phyloP scores from a whole-genome alignment of 495 filamentous ascomycete genomes.

The Annulohypoxylon stygium region DNA sequence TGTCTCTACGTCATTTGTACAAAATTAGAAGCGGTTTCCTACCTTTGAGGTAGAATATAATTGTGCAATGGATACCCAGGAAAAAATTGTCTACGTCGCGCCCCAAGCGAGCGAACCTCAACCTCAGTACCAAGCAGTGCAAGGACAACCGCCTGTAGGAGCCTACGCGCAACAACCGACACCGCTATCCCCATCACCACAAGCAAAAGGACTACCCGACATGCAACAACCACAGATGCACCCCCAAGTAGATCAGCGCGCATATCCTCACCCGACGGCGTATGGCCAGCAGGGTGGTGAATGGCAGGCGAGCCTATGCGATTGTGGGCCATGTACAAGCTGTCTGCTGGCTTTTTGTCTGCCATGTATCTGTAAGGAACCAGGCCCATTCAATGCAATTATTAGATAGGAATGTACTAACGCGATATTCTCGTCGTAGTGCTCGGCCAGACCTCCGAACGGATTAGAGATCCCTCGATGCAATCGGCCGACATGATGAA shows the following conservation, averaged over 20 bases:
- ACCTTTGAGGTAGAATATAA: neutral
- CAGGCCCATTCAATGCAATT: neutral
- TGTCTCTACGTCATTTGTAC: neutral
- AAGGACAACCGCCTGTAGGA: slow-evolving; percentile 27
- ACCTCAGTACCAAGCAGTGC: slow-evolving; percentile 30
- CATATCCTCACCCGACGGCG: slow-evolving; percentile 15
- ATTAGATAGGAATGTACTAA: slow-evolving; percentile 1
- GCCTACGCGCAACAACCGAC: slow-evolving; percentile 10
- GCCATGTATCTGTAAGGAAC: slow-evolving; percentile 61
- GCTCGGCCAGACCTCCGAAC: slow-evolving; percentile 64
- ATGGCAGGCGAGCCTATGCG: slow-evolving; percentile 56
- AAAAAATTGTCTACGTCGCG: slow-evolving; percentile 33
- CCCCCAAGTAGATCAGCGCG: neutral
- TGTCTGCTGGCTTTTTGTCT: slow-evolving; percentile 62
- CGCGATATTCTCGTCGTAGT: slow-evolving; percentile 20
- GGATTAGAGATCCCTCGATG: slow-evolving; percentile 61
- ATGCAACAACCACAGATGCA: slow-evolving; percentile 4
- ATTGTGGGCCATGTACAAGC: slow-evolving; percentile 53
- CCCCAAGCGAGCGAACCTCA: slow-evolving; percentile 30
- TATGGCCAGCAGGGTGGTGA: slow-evolving; percentile 43
- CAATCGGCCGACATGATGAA: slow-evolving; percentile 58
- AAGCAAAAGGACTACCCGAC: neutral
- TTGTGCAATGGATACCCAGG: slow-evolving; percentile 32
- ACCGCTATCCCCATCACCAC: neutral
- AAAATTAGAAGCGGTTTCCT: neutral